Evolutionary conservation across 106 monocot species (phyloP).

Genomic region (Dioscorea alata): DNA sequence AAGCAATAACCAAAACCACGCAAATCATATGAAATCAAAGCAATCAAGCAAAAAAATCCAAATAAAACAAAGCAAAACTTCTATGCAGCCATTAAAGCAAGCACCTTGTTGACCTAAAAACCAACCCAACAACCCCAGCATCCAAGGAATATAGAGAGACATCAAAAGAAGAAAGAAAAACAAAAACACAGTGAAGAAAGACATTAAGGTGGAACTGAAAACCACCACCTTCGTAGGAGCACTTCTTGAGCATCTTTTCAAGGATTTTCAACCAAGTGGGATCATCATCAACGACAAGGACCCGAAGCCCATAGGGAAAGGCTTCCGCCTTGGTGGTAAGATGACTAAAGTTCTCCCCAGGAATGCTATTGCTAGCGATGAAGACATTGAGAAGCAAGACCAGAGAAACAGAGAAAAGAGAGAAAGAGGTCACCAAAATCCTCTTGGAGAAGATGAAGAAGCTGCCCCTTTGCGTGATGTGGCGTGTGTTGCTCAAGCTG

Average conservation of each 20-base stretch:
- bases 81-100: constrained; percentile 6
- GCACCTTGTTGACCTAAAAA: not conserved
- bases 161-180: not conserved
- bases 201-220: not conserved
- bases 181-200: not conserved
- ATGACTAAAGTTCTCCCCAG: no score
- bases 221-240: constrained; percentile 74
- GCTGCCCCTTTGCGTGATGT: no score
- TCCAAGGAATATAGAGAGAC: not conserved
- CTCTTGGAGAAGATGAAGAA: no score
- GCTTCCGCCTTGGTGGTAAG: constrained; percentile 21
- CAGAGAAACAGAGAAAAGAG: no score
- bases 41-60: not conserved
- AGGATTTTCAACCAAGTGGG: no score
- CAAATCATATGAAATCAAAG: no score
- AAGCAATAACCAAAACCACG: no score
- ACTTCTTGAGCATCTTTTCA: constrained; percentile 76
- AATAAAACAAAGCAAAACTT: not conserved
- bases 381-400: no score
- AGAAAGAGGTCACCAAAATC: no score
- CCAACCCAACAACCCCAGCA: not conserved
- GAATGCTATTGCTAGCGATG: no score
- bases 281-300: constrained; percentile 69
- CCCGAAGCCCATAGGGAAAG: constrained; percentile 55
- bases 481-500: no score